A percentile compares a stretch with the other conserved stretches of the same genome.
phyloP scores from a whole-genome alignment of 2,329 filamentous ascomycete genomes.

The Epichloe bromicola region DNA sequence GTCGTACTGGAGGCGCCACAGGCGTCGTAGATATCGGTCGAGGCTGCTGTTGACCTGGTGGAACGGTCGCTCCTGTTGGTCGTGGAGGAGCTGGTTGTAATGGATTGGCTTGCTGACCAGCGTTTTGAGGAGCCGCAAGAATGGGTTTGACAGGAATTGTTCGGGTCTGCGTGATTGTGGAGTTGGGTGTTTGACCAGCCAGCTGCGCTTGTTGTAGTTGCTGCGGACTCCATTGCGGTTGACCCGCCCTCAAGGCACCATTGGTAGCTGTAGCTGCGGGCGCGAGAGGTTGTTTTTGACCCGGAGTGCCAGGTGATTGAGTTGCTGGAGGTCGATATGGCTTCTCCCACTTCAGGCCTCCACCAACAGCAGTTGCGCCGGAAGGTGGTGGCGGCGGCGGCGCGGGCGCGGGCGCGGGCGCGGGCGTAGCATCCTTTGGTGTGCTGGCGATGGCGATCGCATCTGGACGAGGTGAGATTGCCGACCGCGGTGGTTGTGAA shows the following conservation, averaged over 20 bases:
- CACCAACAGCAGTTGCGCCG: neutral
- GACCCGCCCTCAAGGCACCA: neutral
- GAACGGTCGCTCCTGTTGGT: constrained; percentile 14
- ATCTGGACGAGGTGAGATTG: constrained; percentile 23
- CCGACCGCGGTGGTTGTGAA: constrained; percentile 17
- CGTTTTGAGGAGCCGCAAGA: constrained; percentile 22
- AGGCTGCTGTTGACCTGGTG: constrained; percentile 15
- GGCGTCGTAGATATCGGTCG: constrained; percentile 21
- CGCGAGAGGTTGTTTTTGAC: constrained; percentile 8
- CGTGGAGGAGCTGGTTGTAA: constrained; percentile 21
- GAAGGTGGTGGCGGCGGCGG: neutral
- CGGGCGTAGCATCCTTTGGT: constrained; percentile 14
- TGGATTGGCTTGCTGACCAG: constrained; percentile 22
- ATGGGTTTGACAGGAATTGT: constrained; percentile 16
- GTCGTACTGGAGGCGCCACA: constrained; percentile 21
- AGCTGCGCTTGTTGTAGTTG: constrained; percentile 8
- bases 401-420: constrained; percentile 5
- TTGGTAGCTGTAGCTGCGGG: neutral
- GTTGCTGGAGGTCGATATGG: constrained; percentile 24
- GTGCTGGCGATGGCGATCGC: constrained; percentile 12
- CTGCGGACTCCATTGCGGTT: constrained; percentile 6
- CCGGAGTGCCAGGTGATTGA: constrained; percentile 6
- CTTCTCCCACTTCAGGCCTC: constrained; percentile 27
- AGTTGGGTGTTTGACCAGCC: neutral
- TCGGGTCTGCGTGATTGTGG: constrained; percentile 9